Base-by-base conservation (phyloP, 352 stramenopile genomes). In the Globisporangium middletonii region DNA sequence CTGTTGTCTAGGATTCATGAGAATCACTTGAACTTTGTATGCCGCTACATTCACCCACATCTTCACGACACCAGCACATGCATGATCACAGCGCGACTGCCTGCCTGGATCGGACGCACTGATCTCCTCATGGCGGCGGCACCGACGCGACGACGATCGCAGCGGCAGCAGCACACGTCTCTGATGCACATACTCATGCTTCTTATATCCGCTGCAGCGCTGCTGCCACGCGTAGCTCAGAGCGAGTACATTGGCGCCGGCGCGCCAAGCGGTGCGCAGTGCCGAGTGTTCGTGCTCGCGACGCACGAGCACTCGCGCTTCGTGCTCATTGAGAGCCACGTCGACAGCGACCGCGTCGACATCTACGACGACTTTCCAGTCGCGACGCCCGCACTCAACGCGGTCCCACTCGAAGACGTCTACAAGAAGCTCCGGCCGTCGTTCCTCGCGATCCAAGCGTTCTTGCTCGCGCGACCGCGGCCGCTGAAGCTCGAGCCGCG, bases 281-380 rank as follows among this genome's bases (percentile, higher is more conserved):
- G 79, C 57, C 73, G 79, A 27, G 67, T 89, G 50, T 85, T 89
- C 42, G 57, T 86, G 0, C 73, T 81, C 30, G 67, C 73, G 5
- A 64, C 61, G 0, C 27, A 56, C 13, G 63, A 61, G 28, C 52
- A 62, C 27, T 86, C 67, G 57, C 75, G 77, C 16, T 76, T 86
- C 47, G 47, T 83, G 55, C 67, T 85, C 38, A 53, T 89, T 50
- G 70, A 80, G 53, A 83, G 75, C 56, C 67, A 68, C 12, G 78
- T 65, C 42, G 73, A 82, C 27, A 72, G 67, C 43, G 75, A 86
- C 46, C 65, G 53, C 23, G 68, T 85, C n/a, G 66, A 72, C 9
- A 48, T 83, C 13, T 68, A 73, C 54, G 75, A 86, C 58, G 68
- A 74, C 46, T 71, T 75, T 55, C 59, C 63, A 4, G 57, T 65